Evolutionary conservation across 129 eudicot species (phyloP), one percentile per base, ranked within the genome.

Genomic region (Flaveria brownii): DNA sequence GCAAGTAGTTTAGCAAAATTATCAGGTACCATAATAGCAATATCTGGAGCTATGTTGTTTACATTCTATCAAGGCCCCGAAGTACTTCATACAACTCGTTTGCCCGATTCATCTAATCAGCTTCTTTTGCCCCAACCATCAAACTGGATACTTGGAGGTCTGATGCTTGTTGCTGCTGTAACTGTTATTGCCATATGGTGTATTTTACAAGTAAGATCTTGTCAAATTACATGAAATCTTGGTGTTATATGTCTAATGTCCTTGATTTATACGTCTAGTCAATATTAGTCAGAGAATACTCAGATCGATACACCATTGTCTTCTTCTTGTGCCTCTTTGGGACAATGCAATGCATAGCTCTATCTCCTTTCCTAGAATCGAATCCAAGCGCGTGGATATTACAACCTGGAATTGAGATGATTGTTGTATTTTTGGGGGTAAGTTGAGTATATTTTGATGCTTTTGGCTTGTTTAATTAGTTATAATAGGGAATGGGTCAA

Each of bases 21-120:
- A 18, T 12, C 70, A 47, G 90, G 90, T 47, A 80, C 90, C 17
- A 47, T 83, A 18, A 11, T 83, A 16, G 52, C 90, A 52, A 80
- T 80, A 42, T 52, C 83, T 4, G 90, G 90, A 47, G 85, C 90
- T 52, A 77, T 70, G 47, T 75, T 86, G 20, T 80, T 86, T 25
- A 78, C 78, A 22, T 77, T 86, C 51, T 86, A 80, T 59, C 74
- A 83, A 45, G 90, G 90, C 62, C 85, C 78, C 0, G 45, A 49
- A 36, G 17, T 68, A 12, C 33, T 82, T 16, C 15, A 71, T 16
- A 36, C 67, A 0, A 23, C 10, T 4, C 7, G 30, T 10, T 26
- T 49, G 6, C 28, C 50, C 11, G 20, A 62, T 62, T 30, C 60
- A 59, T 43, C 52, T 1, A 33, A 62, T 77, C 52, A 8, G 8